Evolutionary conservation across 257 asterid genomes (phyloP), one percentile per base, ranked within the genome.

Genomic region (Plectranthus barbatus): DNA sequence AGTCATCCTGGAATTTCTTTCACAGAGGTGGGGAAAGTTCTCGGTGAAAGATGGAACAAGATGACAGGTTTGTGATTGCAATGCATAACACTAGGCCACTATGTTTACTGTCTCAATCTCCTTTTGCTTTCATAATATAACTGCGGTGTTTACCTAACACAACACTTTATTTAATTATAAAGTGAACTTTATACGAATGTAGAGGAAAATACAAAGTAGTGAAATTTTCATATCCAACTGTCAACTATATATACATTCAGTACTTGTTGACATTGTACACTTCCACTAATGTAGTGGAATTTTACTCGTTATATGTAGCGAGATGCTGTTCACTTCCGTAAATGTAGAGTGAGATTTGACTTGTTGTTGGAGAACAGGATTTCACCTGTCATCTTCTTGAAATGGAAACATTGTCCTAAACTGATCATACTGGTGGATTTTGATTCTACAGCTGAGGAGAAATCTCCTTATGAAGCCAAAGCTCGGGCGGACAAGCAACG

Each of bases 21-120:
- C 62, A 83, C 88, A 0, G 94, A 87, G 1, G 72, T 83, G 33
- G 97, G 92, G 29, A 87, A 73, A 76, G 90, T 72, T 47, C 86
- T 87, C 15, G 97, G 97, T 7, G 97, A 90, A 19, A 79, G 84
- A 77, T 87, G 95, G 97, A 81, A 90, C 50, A 90, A 83, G 79
- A 42, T 90, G 80, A 80, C 97, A 79, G 92, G 96, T 87, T 64
- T 20, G 11, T 37, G 11, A 8, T 37, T 9, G 9, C 9, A 34
- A 6, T 1, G 11, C 10, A 19, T n/a, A 15, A 37, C 5, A 29
- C 67, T 21, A 26, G 31, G 5, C 31, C n/a, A n/a, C n/a, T n/a
- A n/a, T n/a, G n/a, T n/a, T n/a, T n/a, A n/a, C n/a, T n/a, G n/a
- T n/a, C 17, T 31, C 44, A 17, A 14, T 46, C 45, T 36, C 37